Base-by-base conservation (phyloP, 148 eudicot genomes). In the Pouteria glomerata region DNA sequence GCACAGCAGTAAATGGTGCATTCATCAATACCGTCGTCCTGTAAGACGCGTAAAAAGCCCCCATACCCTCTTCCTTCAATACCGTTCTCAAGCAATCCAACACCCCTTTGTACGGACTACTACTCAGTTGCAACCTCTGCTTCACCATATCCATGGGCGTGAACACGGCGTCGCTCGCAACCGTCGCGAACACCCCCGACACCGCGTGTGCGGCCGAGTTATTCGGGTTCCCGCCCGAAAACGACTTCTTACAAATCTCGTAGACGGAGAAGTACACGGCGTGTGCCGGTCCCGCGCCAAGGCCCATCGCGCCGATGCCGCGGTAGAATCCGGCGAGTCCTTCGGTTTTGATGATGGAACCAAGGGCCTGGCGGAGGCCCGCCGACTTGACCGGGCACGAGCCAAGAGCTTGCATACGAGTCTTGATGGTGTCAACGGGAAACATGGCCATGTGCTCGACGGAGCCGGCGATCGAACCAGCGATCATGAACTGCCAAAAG, bases 71-170 rank as follows among this genome's bases (percentile, higher is more conserved):
- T 18, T 95, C 96, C 78, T 74, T 84, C 57, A 86, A 55, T n/a
- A 95, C 88, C 77, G 85, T 79, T 78, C 52, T 79, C 21, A 91
- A 84, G 62, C 98, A 95, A 69, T 95, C 92, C 83, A 70, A 69
- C 44, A 95, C 87, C 37, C 97, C 97, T 15, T 51, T 78, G 63
- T 94, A 94, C 19, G 87, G 89, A 66, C 97, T 90, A 15, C 80
- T 75, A 19, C 90, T 79, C 29, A 95, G 71, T 76, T 95, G 98
- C 68, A 95, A 73, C 81, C 98, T 70, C 81, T 95, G 98, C 88
- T 95, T 95, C 69, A 95, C 97, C 89, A 89, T 74, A 76, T 95
- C 98, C 98, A 95, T 91, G 0, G 98, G 98, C 4, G 98, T 94
- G 24, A 94, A 79, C 3, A 94, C 97, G 6, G 96, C 97, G 68